Base-by-base conservation (phyloP, 192 early-diverging fungal species). In the Mortierella hygrophila region DNA sequence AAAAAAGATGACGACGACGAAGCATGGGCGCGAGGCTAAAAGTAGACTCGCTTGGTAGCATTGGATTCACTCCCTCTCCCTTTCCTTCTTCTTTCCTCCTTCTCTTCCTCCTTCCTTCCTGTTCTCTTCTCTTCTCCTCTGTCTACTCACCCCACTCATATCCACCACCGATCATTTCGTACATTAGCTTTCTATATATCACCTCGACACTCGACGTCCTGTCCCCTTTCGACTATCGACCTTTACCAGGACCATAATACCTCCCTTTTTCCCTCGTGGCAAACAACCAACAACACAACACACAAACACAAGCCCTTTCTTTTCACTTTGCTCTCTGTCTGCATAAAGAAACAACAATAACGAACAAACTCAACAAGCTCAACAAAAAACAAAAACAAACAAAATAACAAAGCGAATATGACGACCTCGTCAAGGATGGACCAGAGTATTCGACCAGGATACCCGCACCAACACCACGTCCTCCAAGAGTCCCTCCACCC, bases 381-480 rank as follows among this genome's bases (percentile, higher is more conserved):
- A 54, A 21, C 52, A 57, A 57, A 21, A 57, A 57, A 57, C 54
- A 57, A 57, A 3, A 57, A 15, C 7, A 29, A 57, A 26, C 23
- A 57, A 46, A 26, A 23, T 10, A 29, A 26, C 60, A 65, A 11
- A 2, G 32, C 18, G 32, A 74, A 54, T 10, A 74, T 74, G 73
- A 74, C 73, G 13, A 73, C 72, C n/a, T 65, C 60, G 26, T 73
- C 72, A 21, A 74, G 44, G 54, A 74, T 74, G 73, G 73, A 74
- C 26, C 73, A 74, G 26, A 74, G 73, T 55, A 54, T 74, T 54
- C 73, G 54, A 2, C 49, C 73, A 10, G n/a, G 47, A 23, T 74
- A 57, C 54, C 41, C 72, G 20, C 72, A 73, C 44, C 44, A 41
- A 10, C 72, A 73, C 29, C 60, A 65, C 29, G 60, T 65, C 29